Conservation (phyloP, 345 rosid species). For the Zanthoxylum bungeanum region DNA sequence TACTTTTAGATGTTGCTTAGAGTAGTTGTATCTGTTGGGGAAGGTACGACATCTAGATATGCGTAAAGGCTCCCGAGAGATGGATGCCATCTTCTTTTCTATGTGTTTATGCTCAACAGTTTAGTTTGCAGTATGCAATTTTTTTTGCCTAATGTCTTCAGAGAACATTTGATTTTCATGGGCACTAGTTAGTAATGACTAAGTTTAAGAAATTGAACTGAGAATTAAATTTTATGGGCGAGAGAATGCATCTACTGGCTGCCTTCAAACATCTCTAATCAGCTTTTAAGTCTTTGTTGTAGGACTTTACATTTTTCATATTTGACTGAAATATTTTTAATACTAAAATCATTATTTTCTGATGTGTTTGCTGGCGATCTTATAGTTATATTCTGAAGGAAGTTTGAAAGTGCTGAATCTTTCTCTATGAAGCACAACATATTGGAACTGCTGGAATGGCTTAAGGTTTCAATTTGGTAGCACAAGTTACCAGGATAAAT, state of each 20-base stretch:
- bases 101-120: background rate
- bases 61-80: background rate
- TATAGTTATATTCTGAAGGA: background rate
- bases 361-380: background rate
- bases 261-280: background rate
- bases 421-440: background rate
- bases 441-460: background rate
- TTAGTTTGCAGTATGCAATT: background rate
- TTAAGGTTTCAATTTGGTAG: too few relatives aligned
- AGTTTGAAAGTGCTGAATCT: background rate
- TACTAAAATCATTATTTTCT: too few relatives aligned
- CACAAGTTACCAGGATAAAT: too few relatives aligned
- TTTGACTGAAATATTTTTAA: background rate
- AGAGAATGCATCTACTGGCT: background rate
- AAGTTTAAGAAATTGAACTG: background rate
- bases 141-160: background rate
- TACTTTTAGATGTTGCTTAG: constrained; percentile 13
- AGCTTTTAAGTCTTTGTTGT: background rate
- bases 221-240: background rate
- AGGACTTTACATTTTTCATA: too few relatives aligned
- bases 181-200: background rate
- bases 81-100: background rate
- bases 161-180: background rate
- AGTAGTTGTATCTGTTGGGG: constrained; percentile 5
- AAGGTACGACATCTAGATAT: background rate